A percentile compares a stretch with the other conserved stretches of the same genome.
Conservation (phyloP, 2,329 filamentous ascomycete species). For the Conoideocrella luteorostrata region DNA sequence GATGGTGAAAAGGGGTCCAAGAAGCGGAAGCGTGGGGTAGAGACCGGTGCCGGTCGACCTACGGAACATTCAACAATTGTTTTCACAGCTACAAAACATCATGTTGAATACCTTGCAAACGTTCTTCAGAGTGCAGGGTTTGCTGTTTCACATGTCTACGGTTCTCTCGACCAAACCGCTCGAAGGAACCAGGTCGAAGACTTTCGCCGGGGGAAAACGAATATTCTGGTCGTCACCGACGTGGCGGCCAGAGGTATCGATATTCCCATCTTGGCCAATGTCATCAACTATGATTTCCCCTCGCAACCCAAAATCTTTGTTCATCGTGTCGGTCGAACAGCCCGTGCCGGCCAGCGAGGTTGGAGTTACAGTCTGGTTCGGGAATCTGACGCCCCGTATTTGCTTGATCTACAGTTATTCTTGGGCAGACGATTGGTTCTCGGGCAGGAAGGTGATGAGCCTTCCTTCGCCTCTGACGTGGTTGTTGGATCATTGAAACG, state of each 20-base stretch:
- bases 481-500: constrained; percentile 72
- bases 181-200: constrained; percentile 87
- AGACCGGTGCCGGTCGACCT: constrained; percentile 55
- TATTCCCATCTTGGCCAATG: constrained; percentile 91
- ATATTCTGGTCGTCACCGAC: constrained; percentile 92
- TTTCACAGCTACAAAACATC: constrained; percentile 92
- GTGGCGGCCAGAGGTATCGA: constrained; percentile 96
- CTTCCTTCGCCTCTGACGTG: constrained; percentile 76
- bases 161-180: constrained; percentile 87
- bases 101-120: constrained; percentile 85
- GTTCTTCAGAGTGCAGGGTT: constrained; percentile 80
- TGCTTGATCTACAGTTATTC: constrained; percentile 91
- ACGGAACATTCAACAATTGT: constrained; percentile 91
- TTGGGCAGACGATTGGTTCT: constrained; percentile 76
- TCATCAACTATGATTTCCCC: constrained; percentile 98
- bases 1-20: constrained; percentile 46
- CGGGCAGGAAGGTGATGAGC: constrained; percentile 56
- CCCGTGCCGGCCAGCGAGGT: constrained; percentile 82
- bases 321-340: constrained; percentile 91
- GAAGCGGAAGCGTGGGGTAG: constrained; percentile 63
- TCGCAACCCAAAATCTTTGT: constrained; percentile 96
- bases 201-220: constrained; percentile 76
- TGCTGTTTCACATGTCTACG: constrained; percentile 89
- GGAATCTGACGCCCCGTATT: constrained; percentile 82
- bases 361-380: constrained; percentile 94